Percentiles rank a stretch among this genome's conserved stretches.
Conservation (phyloP, 306 rosid genomes). For the Quercus bicolor region DNA sequence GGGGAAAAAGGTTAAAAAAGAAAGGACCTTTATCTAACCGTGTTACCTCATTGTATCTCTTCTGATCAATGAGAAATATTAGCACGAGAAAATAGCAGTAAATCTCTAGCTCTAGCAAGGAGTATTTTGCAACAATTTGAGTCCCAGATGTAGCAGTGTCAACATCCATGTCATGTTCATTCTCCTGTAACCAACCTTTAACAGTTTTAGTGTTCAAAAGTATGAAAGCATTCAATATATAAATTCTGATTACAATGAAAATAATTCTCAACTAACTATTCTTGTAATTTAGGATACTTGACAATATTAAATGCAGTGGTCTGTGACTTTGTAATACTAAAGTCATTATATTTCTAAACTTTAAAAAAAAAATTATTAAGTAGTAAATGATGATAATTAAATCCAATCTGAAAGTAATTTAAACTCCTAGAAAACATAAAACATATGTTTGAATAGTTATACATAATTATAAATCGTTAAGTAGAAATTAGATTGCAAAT, state of each 20-base stretch:
- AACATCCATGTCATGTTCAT: slow-evolving; percentile 91
- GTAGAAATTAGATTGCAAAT: too few species aligned
- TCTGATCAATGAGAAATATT: slow-evolving; percentile 87
- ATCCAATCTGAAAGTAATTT: too few species aligned
- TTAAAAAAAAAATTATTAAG: too few species aligned
- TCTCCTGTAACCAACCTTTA: slow-evolving; percentile 46
- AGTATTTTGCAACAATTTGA: slow-evolving; percentile 59
- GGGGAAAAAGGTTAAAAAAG: too few species aligned
- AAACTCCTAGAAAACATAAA: too few species aligned
- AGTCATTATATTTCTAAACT: too few species aligned
- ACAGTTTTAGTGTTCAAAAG: slow-evolving; percentile 6
- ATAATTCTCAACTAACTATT: not conserved
- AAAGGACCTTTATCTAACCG: not conserved
- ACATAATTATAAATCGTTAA: too few species aligned
- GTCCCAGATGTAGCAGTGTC: slow-evolving; percentile 72
- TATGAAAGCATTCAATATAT: not conserved
- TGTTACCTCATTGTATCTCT: slow-evolving; percentile 71
- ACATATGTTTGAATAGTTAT: too few species aligned
- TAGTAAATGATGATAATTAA: too few species aligned
- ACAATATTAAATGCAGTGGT: too few species aligned
- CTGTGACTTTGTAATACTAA: too few species aligned
- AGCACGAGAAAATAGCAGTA: slow-evolving; percentile 65
- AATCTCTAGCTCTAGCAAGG: slow-evolving; percentile 82
- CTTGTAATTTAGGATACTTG: not conserved
- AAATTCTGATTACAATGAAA: not conserved